Conservation (phyloP, 345 rosid species). For the Turnera subulata region DNA sequence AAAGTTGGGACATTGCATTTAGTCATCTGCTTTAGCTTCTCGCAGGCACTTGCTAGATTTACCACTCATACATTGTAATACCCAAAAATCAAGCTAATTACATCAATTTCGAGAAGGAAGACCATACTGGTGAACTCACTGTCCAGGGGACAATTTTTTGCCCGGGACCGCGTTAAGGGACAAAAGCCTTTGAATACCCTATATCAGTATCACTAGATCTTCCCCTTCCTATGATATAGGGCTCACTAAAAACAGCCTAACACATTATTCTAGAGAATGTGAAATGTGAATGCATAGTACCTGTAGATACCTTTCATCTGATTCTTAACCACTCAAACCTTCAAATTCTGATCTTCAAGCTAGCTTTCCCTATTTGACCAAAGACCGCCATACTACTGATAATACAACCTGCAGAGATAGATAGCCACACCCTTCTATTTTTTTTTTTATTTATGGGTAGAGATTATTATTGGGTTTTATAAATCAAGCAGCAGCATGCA, state of each 20-base stretch:
- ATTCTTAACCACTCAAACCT: not conserved
- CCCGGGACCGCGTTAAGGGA: not conserved
- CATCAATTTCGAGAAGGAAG: no score
- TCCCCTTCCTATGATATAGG: slow-evolving; percentile 3
- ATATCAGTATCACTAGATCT: slow-evolving; percentile 9
- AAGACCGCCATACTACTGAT: not conserved
- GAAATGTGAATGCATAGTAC: no score
- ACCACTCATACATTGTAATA: not conserved
- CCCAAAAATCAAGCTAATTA: not conserved
- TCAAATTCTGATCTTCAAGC: not conserved
- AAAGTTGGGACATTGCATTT: no score
- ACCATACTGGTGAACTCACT: no score
- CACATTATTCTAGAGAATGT: no score
- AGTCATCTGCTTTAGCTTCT: not conserved
- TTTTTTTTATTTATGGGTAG: no score
- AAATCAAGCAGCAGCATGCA: no score
- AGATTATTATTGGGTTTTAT: no score
- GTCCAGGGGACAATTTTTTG: no score
- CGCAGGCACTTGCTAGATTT: not conserved
- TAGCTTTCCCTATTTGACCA: not conserved
- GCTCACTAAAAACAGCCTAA: not conserved
- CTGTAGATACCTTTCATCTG: not conserved
- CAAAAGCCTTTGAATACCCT: not conserved
- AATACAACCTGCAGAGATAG: not conserved
- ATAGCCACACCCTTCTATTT: no score